Percentiles rank a stretch among this genome's conserved stretches.
These are phyloP conservation scores for Tarenaya hassleriana DNA, from an alignment of 345 rosid genomes.

Conservation along the genomic window DNA sequence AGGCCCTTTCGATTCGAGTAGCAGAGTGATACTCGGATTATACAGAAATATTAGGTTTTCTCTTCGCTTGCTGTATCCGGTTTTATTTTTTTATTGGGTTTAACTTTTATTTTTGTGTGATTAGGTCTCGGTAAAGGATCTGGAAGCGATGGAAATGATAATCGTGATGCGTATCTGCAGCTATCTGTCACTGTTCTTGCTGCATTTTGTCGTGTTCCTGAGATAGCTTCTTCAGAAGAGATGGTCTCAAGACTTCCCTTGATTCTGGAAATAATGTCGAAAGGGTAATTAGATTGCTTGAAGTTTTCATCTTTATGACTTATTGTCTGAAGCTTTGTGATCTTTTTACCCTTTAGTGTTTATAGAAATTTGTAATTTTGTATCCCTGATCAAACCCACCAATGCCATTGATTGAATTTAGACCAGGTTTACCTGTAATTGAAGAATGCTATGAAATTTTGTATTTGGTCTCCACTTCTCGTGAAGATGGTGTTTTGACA, in stretches of 20 bases:
- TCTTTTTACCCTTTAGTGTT: background rate
- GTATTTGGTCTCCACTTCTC: conserved; percentile 55
- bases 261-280: conserved; percentile 50
- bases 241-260: conserved; percentile 65
- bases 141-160: conserved; percentile 37
- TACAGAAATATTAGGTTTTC: background rate
- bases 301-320: background rate
- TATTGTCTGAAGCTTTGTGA: too few relatives aligned
- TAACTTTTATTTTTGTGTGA: background rate
- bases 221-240: conserved; percentile 63
- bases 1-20: too few relatives aligned
- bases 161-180: conserved; percentile 69
- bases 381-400: background rate
- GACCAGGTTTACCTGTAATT: conserved; percentile 34
- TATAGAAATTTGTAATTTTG: background rate
- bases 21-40: background rate
- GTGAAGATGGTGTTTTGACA: conserved; percentile 40
- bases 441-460: conserved; percentile 79
- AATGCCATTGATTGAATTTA: conserved; percentile 25
- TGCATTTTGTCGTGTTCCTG: conserved; percentile 66
- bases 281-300: conserved; percentile 30
- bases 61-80: background rate
- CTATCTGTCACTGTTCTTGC: conserved; percentile 69
- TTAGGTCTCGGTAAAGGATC: conserved; percentile 48
- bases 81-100: conserved; percentile 3